A percentile compares a stretch with the other conserved stretches of the same genome.
Evolutionary conservation across 192 early-diverging fungal species (phyloP).

Genomic region (Fimicolochytrium jonesii): DNA sequence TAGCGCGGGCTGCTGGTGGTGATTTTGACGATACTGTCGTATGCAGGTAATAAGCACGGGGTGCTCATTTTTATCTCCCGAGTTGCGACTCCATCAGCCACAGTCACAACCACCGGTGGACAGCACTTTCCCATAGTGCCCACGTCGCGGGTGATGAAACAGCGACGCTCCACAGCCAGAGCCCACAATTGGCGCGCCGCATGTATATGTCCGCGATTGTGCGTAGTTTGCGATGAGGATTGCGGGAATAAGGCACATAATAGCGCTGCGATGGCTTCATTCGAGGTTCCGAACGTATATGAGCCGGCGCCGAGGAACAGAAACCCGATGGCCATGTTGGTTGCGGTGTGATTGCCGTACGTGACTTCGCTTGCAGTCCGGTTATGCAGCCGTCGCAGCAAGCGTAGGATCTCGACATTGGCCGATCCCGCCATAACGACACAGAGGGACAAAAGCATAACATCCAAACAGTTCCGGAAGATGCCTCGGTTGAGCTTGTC

Average conservation of each 20-base stretch:
- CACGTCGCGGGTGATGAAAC: constrained; percentile 66
- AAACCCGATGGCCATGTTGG: constrained; percentile 72
- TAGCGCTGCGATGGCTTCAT: constrained; percentile 62
- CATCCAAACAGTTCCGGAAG: constrained; percentile 65
- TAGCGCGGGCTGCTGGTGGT: constrained; percentile 54
- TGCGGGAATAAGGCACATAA: constrained; percentile 67
- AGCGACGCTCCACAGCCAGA: constrained; percentile 64
- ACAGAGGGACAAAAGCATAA: constrained; percentile 53
- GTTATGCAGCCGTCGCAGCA: constrained; percentile 54
- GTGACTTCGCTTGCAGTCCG: constrained; percentile 41
- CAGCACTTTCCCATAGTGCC: constrained; percentile 46
- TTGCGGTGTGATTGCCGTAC: constrained; percentile 71
- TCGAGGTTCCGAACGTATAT: constrained; percentile 57
- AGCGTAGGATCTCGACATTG: constrained; percentile 53
- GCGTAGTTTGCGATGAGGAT: constrained; percentile 47
- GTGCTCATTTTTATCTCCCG: constrained; percentile 39
- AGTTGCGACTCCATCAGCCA: background rate
- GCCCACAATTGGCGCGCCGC: constrained; percentile 74
- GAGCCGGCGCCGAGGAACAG: constrained; percentile 69
- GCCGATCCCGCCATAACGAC: constrained; percentile 84
- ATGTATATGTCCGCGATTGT: constrained; percentile 70
- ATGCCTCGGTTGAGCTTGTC: constrained; percentile 61
- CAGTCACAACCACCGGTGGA: constrained; percentile 48
- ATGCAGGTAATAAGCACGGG: constrained; percentile 58
- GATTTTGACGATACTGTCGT: constrained; percentile 45